Base-by-base conservation (phyloP, 1,284 basidiomycete genomes). In the Marasmius sp. region DNA sequence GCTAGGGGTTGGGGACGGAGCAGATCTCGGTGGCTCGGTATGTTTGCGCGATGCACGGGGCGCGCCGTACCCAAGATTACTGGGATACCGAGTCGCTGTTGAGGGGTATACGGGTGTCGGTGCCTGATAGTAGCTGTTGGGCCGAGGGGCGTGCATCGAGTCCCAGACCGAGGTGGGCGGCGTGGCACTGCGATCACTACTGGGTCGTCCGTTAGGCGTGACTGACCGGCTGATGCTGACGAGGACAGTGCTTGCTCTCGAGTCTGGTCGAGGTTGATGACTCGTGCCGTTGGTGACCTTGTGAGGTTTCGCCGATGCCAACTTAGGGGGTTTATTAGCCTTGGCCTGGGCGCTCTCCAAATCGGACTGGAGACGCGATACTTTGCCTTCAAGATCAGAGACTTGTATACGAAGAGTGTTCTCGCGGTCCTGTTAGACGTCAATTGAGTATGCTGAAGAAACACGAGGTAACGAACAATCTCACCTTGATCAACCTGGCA, bases 1-100 rank as follows among this genome's bases (percentile, higher is more conserved):
- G 68, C 91, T 93, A 20, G 86, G 86, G 36, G 90, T 86, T 16
- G 91, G 91, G 0, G 91, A 92, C 34, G 86, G 81, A 8, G 80
- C 75, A 20, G 76, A 75, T 33, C 33, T 49, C 55, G 43, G 36
- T 37, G 48, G 41, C 39, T 51, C 22, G 34, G 59, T 18, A 22
- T 60, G 60, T 41, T 12, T 18, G 68, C 66, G 47, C 70, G 72
- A 59, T 11, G 39, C 11, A 66, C 53, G 60, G 69, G 65, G 48
- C 20, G 77, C 74, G 45, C 72, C 74, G 61, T 75, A 77, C 52
- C 72, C 76, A 51, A 77, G 69, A 56, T 62, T 63, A 70, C 38
- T 66, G 45, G 78, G 70, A 65, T 81, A 79, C 58, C 74, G 72
- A 57, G 72, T 67, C 51, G 65, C 67, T 22, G 76, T 68, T 22